Evolutionary conservation across 2,329 filamentous ascomycete genomes (phyloP), one percentile per base, ranked within the genome.

Genomic region (Pezicula carpinea): DNA sequence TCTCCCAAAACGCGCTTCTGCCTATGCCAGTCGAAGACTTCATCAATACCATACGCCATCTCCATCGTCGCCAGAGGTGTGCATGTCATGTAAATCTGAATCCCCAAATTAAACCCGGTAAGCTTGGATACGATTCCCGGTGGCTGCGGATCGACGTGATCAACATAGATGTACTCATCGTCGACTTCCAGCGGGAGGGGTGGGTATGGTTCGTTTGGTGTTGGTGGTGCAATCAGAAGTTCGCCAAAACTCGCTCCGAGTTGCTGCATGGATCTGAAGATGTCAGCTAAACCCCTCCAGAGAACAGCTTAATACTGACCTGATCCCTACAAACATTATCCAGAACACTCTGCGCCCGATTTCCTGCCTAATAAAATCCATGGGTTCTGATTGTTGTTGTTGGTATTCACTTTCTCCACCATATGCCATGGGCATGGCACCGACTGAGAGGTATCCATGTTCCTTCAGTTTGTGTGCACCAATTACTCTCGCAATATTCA

Each of bases 281-380:
- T 36, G 49, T 63, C 46, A 64, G 50, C 15, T 39, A 46, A 35
- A 36, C 31, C n/a, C 31, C 4, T 23, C 6, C 6, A 31, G 13
- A 29, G 38, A 21, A 4, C 10, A 38, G 11, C n/a, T n/a, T 7
- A 33, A 45, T 18, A 59, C 71, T 53, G 68, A 83, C 77, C 83
- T 77, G 50, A 88, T 79, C 29, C 84, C 84, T 5, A 90, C 79
- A 52, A 93, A 82, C 55, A 90, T 76, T 18, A 87, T 84, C 83
- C 90, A 96, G 64, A 95, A 96, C 34, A 95, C 83, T 52, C 86
- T 79, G 62, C 87, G 85, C 39, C 85, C 81, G 39, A 87, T 77
- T 65, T 90, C 84, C 58, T 84, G 80, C 59, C 83, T 82, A 43
- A 90, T 77, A 41, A 85, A 83, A 56, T 88, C 83, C 50, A 86